Evolutionary conservation across 306 rosid species (phyloP).

Genomic region (Cyamopsis tetragonoloba): DNA sequence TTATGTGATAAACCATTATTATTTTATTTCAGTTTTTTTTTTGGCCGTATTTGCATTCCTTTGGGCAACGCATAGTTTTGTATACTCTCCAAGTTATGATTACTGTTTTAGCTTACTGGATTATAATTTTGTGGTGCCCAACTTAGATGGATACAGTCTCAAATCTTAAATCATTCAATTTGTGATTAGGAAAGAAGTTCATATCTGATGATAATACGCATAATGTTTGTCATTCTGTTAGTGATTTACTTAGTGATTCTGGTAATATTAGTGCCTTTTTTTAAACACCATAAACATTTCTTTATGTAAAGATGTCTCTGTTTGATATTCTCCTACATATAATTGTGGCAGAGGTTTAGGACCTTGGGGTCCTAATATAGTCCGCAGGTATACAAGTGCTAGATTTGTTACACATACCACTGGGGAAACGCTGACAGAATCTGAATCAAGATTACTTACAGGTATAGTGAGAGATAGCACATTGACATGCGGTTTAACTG

Average conservation of each 20-base stretch:
- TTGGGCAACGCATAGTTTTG: not conserved
- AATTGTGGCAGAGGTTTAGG: constrained; percentile 75
- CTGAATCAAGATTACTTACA: constrained; percentile 72
- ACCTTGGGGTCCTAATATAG: constrained; percentile 92
- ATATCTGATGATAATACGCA: not conserved
- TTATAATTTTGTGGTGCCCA: not conserved
- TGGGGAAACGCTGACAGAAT: constrained; percentile 57
- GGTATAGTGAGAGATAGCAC: constrained; percentile 40
- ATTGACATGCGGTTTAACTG: constrained; percentile 1
- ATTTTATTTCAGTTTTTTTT: constrained; percentile 8
- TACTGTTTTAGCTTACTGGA: not conserved
- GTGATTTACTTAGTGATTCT: not conserved
- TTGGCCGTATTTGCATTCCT: not conserved
- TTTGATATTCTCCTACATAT: not conserved
- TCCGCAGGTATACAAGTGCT: constrained; percentile 65
- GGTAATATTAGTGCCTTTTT: not conserved
- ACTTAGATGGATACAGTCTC: not conserved
- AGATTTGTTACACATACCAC: constrained; percentile 65
- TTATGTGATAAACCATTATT: too few relatives aligned
- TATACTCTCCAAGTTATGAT: not conserved
- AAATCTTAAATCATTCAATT: not conserved
- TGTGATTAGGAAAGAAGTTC: not conserved
- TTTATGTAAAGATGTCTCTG: not conserved
- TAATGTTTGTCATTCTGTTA: not conserved
- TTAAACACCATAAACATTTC: not conserved